These are phyloP conservation scores for Thelonectria olida DNA, from an alignment of 2,329 filamentous ascomycete genomes.

Conservation along the genomic window DNA sequence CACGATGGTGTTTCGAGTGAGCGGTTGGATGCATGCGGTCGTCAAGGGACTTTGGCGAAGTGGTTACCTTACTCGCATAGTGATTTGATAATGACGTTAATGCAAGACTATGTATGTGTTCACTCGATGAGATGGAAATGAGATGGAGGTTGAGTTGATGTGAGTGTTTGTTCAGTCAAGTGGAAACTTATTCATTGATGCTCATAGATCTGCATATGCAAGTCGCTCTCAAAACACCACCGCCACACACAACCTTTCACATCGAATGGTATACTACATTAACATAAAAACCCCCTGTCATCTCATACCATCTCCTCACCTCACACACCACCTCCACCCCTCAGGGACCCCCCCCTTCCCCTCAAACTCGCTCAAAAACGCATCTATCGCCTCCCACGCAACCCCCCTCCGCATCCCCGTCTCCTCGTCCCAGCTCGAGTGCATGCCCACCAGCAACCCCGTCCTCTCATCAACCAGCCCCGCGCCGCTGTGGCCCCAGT, in stretches of 20 bases:
- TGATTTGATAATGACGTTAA: background rate
- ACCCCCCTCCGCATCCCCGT: constrained; percentile 61
- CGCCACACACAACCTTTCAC: background rate
- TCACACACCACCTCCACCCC: constrained; percentile 26
- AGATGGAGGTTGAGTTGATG: no score
- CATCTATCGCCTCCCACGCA: constrained; percentile 52
- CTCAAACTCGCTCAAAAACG: constrained; percentile 46
- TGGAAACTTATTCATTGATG: no score
- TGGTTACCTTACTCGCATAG: background rate
- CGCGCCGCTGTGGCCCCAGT: constrained; percentile 65
- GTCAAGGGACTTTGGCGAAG: no score
- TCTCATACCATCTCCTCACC: background rate
- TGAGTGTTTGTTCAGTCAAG: no score
- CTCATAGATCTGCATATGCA: no score
- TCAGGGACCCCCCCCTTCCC: constrained; percentile 11
- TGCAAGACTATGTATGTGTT: background rate
- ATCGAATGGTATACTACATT: no score
- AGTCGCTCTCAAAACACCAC: background rate
- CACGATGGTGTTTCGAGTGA: background rate
- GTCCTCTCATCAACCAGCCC: constrained; percentile 52
- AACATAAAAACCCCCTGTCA: background rate
- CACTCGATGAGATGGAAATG: no score
- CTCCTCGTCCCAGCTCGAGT: constrained; percentile 63
- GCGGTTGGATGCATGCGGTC: no score
- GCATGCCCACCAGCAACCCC: constrained; percentile 57